Evolutionary conservation across 495 filamentous ascomycete genomes (phyloP), one percentile per base, ranked within the genome.

Genomic region (Talaromyces liani): DNA sequence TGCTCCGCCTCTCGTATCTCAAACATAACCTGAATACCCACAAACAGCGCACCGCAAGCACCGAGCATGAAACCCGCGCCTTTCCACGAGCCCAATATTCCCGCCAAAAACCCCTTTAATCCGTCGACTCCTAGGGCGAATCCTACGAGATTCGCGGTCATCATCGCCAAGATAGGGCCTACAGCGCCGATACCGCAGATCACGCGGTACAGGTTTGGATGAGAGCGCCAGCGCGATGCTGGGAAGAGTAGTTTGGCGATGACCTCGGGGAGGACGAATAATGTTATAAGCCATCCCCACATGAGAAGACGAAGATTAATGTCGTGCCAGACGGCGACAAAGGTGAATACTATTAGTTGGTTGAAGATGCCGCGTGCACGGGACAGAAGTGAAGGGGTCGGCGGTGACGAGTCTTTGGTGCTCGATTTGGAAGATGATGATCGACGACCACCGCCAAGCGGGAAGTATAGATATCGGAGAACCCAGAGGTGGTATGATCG

Each of bases 291-390:
- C 94, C 94, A 99, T 14, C 94, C 92, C 94, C 94, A 99, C 70
- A 94, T 88, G 14, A 99, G 83, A 25, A 99, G 82, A 53, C 87
- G 85, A n/a, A 97, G 83, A 69, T 93, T 87, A 72, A 99, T 95
- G 68, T 99, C 94, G 73, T 99, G 94, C 94, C 94, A 99, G 45
- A 99, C 79, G 6, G 95, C 94, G 31, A 99, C 94, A 66, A 99
- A 99, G 2, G 92, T 97, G 71, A 99, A 99, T 2, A 96, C 89
- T n/a, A 86, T 76, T 10, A 92, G 77, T 69, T 90, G 91, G 58
- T 93, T 96, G 36, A 87, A 71, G 41, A 88, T 74, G 3, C 71
- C 72, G 53, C 71, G 70, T 56, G 71, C 70, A 56, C 74, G 75
- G 63, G 63, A 63, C 64, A 61, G 65, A 34, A 77, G 25, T 45